A percentile compares a stretch with the other conserved stretches of the same genome.
phyloP scores from a whole-genome alignment of 352 stramenopile species.

The Thraustochytrium striatum region DNA sequence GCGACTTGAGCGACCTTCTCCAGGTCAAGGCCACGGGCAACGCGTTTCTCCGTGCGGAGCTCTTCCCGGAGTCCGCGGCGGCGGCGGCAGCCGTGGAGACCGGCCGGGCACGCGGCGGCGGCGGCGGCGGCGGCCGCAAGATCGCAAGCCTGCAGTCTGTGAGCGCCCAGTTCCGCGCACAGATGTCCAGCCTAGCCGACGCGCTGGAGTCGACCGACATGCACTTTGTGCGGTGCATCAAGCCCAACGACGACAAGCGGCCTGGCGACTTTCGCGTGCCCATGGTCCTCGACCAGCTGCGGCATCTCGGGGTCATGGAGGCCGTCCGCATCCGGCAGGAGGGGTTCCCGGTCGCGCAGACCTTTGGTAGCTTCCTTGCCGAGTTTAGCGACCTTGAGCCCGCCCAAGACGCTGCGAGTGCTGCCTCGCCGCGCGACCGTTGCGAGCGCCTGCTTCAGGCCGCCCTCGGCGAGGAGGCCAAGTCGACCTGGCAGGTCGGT shows the following conservation, averaged over 20 bases:
- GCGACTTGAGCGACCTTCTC: slow-evolving; percentile 87
- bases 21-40: slow-evolving; percentile 61
- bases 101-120: not conserved
- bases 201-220: slow-evolving; percentile 72
- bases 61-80: slow-evolving; percentile 56
- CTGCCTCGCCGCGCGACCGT: not conserved
- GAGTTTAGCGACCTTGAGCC: slow-evolving; percentile 14
- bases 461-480: not conserved
- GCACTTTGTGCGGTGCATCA: slow-evolving; percentile 95
- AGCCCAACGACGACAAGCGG: slow-evolving; percentile 93
- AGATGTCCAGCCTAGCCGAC: slow-evolving; percentile 74
- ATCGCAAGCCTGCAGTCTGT: slow-evolving; percentile 46
- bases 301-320: slow-evolving; percentile 96
- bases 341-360: slow-evolving; percentile 94
- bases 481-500: slow-evolving; percentile 9
- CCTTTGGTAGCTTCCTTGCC: slow-evolving; percentile 61
- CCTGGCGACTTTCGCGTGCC: slow-evolving; percentile 74
- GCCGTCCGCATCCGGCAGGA: slow-evolving; percentile 94
- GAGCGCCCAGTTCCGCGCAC: slow-evolving; percentile 55
- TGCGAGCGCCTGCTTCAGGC: not conserved
- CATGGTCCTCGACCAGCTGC: slow-evolving; percentile 89
- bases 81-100: not conserved
- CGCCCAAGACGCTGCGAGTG: not conserved
- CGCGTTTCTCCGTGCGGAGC: slow-evolving; percentile 53
- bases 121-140: slow-evolving; percentile 56